These are phyloP conservation scores for Psophocarpus tetragonolobus DNA, from an alignment of 306 rosid species.

Conservation along the genomic window DNA sequence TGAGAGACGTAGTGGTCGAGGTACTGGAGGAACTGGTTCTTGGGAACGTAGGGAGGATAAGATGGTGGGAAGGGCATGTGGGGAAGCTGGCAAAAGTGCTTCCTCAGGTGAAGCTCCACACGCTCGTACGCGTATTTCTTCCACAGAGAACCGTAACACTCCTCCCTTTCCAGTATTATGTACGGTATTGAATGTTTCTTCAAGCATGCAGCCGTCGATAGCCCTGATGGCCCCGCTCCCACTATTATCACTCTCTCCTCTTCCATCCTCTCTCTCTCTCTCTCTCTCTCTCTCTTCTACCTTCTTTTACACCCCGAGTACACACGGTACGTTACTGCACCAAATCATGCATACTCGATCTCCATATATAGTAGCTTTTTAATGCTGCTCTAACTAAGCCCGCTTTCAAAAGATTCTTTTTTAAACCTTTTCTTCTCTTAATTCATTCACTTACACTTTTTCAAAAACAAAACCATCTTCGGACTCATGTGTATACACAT, in stretches of 20 bases:
- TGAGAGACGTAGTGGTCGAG: constrained; percentile 57
- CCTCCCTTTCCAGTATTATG: constrained; percentile 62
- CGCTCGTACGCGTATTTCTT: constrained; percentile 74
- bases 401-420: too few relatives aligned
- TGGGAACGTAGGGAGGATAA: constrained; percentile 52
- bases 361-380: too few relatives aligned
- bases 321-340: too few relatives aligned
- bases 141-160: constrained; percentile 68
- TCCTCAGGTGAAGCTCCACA: constrained; percentile 66
- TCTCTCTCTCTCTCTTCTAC: too few relatives aligned
- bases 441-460: too few relatives aligned
- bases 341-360: too few relatives aligned
- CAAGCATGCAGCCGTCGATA: constrained; percentile 55
- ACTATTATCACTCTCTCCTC: constrained; percentile 46
- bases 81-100: constrained; percentile 62
- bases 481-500: too few relatives aligned
- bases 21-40: constrained; percentile 45
- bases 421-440: too few relatives aligned
- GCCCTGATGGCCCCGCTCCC: constrained; percentile 78
- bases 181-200: constrained; percentile 44
- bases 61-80: constrained; percentile 50
- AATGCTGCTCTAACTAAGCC: too few relatives aligned
- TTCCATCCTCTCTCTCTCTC: neutral
- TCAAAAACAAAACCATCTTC: too few relatives aligned
- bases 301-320: too few relatives aligned